Evolutionary conservation across 2,329 filamentous ascomycete species (phyloP).

Genomic region (Colletotrichum kahawae): DNA sequence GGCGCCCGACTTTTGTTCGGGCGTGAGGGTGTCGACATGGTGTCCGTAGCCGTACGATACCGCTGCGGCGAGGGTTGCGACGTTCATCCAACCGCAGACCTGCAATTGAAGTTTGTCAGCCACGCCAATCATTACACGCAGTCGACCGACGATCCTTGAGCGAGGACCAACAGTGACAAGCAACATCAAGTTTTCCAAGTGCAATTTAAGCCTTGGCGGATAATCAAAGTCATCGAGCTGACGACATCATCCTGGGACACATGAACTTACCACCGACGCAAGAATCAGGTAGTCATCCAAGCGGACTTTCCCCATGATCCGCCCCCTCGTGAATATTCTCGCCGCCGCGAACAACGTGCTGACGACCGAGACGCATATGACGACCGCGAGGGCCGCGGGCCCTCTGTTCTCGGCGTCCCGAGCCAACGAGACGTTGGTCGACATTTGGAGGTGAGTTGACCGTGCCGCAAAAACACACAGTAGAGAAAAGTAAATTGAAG

Average conservation of each 20-base stretch:
- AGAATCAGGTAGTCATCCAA: slow-evolving; percentile 42
- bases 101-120: background rate
- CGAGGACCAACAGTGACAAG: background rate
- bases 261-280: slow-evolving; percentile 32
- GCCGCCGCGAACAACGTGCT: slow-evolving; percentile 31
- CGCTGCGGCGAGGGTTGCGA: slow-evolving; percentile 36
- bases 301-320: slow-evolving; percentile 33
- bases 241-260: background rate
- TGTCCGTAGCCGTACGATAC: slow-evolving; percentile 43
- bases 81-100: slow-evolving; percentile 34
- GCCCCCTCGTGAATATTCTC: slow-evolving; percentile 33
- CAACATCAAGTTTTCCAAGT: background rate
- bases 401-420: slow-evolving; percentile 28
- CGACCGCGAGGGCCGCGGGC: slow-evolving; percentile 32
- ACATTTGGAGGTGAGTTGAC: background rate
- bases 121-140: background rate
- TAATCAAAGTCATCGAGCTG: background rate
- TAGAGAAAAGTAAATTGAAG: background rate
- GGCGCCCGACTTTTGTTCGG: slow-evolving; percentile 31
- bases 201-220: background rate
- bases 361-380: slow-evolving; percentile 33
- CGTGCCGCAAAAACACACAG: background rate
- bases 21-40: slow-evolving; percentile 36
- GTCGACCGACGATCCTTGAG: background rate
- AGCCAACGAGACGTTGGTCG: background rate